These are phyloP conservation scores for Solanum dulcamara DNA, from an alignment of 257 asterid genomes.

Conservation along the genomic window DNA sequence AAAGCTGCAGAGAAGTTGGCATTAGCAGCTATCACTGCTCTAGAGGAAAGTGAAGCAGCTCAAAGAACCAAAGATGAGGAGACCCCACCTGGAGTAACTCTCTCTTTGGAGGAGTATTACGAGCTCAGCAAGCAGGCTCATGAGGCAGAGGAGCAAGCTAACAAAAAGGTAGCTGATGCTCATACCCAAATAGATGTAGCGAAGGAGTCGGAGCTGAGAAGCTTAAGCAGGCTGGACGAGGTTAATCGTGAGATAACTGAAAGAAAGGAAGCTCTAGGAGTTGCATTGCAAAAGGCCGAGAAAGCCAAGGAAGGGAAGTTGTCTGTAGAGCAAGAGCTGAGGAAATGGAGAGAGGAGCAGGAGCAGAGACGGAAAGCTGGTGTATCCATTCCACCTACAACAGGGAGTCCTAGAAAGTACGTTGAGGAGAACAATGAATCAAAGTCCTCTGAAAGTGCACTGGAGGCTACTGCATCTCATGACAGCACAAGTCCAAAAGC, in stretches of 20 bases:
- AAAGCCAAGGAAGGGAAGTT: conserved; percentile 71
- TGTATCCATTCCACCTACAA: conserved; percentile 16
- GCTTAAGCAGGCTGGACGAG: conserved; percentile 65
- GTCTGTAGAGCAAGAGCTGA: conserved; percentile 70
- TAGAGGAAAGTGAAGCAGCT: conserved; percentile 67
- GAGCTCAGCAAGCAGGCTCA: conserved; percentile 83
- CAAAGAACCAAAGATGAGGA: conserved; percentile 27
- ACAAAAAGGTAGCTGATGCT: conserved; percentile 50
- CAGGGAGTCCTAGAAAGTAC: conserved; percentile 22
- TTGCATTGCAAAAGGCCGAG: conserved; percentile 58
- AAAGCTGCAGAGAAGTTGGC: conserved; percentile 85
- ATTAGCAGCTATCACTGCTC: conserved; percentile 64
- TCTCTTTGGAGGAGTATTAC: conserved; percentile 71
- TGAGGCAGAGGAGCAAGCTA: conserved; percentile 83
- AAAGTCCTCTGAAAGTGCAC: conserved; percentile 7
- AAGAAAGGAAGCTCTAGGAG: conserved; percentile 43
- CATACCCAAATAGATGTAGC: conserved; percentile 66
- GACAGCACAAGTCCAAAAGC: conserved; percentile 36
- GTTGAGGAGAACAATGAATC: conserved; percentile 25
- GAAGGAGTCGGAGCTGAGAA: conserved; percentile 60
- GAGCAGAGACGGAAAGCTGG: conserved; percentile 64
- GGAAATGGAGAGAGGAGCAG: conserved; percentile 75
- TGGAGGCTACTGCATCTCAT: conserved; percentile 13
- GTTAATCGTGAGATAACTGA: conserved; percentile 39
- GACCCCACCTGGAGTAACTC: conserved; percentile 43